Percentiles rank a stretch among this genome's conserved stretches.
Evolutionary conservation across 208 protist genomes (phyloP).

Genomic region (Wallacemonas sp.): DNA sequence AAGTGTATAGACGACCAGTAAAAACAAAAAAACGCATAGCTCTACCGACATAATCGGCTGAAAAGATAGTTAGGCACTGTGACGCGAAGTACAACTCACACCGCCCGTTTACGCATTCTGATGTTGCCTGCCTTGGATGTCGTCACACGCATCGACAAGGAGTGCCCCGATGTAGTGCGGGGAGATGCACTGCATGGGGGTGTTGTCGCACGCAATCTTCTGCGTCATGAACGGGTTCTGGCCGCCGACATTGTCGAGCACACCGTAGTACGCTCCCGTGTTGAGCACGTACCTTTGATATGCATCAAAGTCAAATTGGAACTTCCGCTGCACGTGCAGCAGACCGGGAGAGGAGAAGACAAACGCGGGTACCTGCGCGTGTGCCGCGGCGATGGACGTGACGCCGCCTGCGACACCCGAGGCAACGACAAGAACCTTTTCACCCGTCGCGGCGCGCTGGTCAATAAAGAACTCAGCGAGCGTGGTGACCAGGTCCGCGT

Average conservation of each 20-base stretch:
- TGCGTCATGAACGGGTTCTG: constrained; percentile 53
- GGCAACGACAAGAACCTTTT: constrained; percentile 38
- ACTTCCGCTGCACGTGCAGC: constrained; percentile 40
- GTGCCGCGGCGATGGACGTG: constrained; percentile 33
- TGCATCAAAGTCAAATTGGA: constrained; percentile 21
- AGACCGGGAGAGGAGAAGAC: constrained; percentile 64
- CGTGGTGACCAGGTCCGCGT: constrained; percentile 17
- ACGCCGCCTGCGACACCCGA: constrained; percentile 59
- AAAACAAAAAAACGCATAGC: too few species aligned
- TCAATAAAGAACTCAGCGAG: constrained; percentile 26
- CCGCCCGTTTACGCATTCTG: background rate
- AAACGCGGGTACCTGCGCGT: constrained; percentile 37
- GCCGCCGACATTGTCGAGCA: constrained; percentile 57
- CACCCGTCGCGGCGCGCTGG: constrained; percentile 13
- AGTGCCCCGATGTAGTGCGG: constrained; percentile 12
- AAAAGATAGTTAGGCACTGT: too few species aligned
- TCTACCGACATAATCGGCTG: too few species aligned
- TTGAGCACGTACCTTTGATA: constrained; percentile 60
- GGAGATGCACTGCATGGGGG: constrained; percentile 43
- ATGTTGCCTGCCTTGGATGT: constrained; percentile 27
- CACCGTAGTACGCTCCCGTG: constrained; percentile 41
- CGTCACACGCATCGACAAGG: constrained; percentile 35
- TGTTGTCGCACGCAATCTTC: constrained; percentile 34
- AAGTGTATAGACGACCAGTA: too few species aligned
- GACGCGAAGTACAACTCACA: too few species aligned